phyloP scores from a whole-genome alignment of 352 stramenopile species.

The Globisporangium viniferum region DNA sequence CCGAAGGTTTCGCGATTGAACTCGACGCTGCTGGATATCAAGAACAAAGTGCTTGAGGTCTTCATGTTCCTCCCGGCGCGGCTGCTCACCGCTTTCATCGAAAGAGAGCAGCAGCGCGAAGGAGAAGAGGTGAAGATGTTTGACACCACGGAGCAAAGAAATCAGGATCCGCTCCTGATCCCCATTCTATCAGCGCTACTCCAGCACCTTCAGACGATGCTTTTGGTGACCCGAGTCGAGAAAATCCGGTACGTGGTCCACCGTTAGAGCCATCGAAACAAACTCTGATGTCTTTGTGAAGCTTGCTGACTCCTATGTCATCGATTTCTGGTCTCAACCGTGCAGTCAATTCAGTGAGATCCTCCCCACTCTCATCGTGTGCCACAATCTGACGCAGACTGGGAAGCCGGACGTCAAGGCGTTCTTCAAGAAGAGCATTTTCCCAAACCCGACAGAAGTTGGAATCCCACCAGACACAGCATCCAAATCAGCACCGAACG shows the following conservation, averaged over 20 bases:
- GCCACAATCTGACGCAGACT: slow-evolving; percentile 51
- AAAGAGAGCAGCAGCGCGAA: slow-evolving; percentile 25
- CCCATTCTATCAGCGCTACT: slow-evolving; percentile 30
- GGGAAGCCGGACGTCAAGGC: slow-evolving; percentile 21
- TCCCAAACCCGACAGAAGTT: slow-evolving; percentile 13
- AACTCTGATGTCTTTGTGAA: neutral
- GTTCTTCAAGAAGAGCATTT: slow-evolving; percentile 44
- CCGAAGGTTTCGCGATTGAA: slow-evolving; percentile 29
- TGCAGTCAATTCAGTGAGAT: slow-evolving; percentile 40
- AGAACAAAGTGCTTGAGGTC: slow-evolving; percentile 62
- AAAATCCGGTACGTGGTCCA: slow-evolving; percentile 38
- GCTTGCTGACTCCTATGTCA: neutral
- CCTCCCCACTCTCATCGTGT: slow-evolving; percentile 59
- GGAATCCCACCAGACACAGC: neutral
- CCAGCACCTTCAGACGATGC: slow-evolving; percentile 48
- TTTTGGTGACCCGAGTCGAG: slow-evolving; percentile 54
- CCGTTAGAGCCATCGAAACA: neutral
- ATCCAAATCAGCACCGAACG: neutral
- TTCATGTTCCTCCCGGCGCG: slow-evolving; percentile 54
- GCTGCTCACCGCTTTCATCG: slow-evolving; percentile 43
- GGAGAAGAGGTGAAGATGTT: neutral
- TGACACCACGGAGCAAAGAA: neutral
- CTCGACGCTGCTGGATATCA: slow-evolving; percentile 38
- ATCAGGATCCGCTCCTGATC: neutral
- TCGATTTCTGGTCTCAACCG: neutral